phyloP scores from a whole-genome alignment of 768 basidiomycete species.

The Flagelloscypha sp. region DNA sequence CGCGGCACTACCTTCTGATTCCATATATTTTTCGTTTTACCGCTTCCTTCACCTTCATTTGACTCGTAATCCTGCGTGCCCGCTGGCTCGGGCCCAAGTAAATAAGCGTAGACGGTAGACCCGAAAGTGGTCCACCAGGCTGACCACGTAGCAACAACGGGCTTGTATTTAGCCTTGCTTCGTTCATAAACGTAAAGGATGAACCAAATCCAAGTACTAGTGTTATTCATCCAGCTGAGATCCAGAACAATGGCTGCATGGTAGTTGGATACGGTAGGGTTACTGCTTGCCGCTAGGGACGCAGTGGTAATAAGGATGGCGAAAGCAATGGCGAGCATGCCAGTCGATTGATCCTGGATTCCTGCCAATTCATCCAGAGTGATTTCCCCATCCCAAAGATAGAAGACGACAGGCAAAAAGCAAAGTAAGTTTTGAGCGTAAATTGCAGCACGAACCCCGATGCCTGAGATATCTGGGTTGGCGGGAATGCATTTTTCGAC shows the following conservation, averaged over 20 bases:
- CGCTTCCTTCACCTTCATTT: too few species aligned
- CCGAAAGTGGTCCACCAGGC: too few species aligned
- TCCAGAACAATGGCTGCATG: conserved; percentile 4
- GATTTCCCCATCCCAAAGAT: conserved; percentile 5
- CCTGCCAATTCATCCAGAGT: conserved; percentile 3
- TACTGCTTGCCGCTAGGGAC: not conserved
- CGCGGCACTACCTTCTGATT: too few species aligned
- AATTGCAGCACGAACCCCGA: too few species aligned
- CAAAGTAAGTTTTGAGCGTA: conserved; percentile 5
- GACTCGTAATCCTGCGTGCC: too few species aligned
- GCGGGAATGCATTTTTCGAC: conserved; percentile 9
- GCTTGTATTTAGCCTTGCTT: too few species aligned
- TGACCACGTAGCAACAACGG: too few species aligned
- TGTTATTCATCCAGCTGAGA: too few species aligned
- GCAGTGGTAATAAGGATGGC: conserved; percentile 4
- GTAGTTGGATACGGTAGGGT: not conserved
- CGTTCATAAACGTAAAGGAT: conserved; percentile 3
- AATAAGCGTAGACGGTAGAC: too few species aligned
- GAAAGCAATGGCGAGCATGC: conserved; percentile 7
- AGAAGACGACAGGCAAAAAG: conserved; percentile 2
- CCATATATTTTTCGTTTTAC: too few species aligned
- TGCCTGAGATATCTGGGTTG: conserved; percentile 3
- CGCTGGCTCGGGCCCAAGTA: too few species aligned
- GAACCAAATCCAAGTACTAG: conserved; percentile 4
- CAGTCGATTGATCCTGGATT: conserved; percentile 6